phyloP scores from a whole-genome alignment of 2,329 filamentous ascomycete species.

The Trichoderma atrobrunneum region DNA sequence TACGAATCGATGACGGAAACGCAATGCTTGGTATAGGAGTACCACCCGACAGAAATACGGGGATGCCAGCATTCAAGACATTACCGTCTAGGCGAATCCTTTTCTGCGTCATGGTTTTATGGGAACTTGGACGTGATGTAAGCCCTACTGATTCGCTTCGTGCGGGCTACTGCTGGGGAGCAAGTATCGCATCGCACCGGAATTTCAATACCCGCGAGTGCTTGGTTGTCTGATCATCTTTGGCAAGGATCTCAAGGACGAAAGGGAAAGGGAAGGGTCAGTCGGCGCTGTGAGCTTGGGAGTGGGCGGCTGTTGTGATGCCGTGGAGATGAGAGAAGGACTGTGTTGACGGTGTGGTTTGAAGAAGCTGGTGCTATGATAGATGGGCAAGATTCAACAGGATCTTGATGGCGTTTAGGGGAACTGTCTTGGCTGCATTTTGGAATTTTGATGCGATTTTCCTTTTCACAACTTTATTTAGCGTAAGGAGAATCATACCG shows the following conservation, averaged over 20 bases:
- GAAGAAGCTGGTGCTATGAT: neutral
- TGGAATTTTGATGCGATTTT: neutral
- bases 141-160: neutral
- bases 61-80: neutral
- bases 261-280: neutral
- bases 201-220: too few species aligned
- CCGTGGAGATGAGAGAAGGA: neutral
- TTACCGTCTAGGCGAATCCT: neutral
- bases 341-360: neutral
- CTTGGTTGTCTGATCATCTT: neutral
- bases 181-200: neutral
- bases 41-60: neutral
- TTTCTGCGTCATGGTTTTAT: neutral
- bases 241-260: neutral
- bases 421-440: neutral
- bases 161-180: neutral
- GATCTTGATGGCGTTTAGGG: conserved; percentile 6
- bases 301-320: neutral
- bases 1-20: neutral
- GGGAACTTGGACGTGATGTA: neutral
- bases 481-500: neutral
- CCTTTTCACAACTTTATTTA: neutral
- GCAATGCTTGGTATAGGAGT: too few species aligned
- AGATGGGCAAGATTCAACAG: neutral
- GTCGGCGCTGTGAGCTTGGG: neutral